phyloP scores from a whole-genome alignment of 768 basidiomycete species.

The Kwoniella bestiolae region DNA sequence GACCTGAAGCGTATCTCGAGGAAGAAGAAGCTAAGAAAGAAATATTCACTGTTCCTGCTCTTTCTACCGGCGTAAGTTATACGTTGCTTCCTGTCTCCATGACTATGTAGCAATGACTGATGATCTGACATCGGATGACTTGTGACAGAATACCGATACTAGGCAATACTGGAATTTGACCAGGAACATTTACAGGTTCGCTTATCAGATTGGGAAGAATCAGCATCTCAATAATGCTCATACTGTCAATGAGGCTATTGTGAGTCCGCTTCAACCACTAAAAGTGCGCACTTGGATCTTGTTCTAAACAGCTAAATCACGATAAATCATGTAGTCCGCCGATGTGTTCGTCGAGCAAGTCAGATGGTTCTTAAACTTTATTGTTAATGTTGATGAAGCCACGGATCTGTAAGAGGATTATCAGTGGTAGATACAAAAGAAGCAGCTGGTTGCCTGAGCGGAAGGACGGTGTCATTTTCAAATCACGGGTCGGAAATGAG shows the following conservation, averaged over 20 bases:
- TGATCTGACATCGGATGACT: no score
- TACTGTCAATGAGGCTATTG: constrained; percentile 56
- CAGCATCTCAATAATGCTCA: constrained; percentile 46
- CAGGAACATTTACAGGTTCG: constrained; percentile 52
- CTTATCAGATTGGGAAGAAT: constrained; percentile 20
- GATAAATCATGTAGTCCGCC: constrained; percentile 20
- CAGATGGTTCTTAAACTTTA: constrained; percentile 47
- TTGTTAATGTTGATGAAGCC: constrained; percentile 46
- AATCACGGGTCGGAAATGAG: no score
- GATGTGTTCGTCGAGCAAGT: constrained; percentile 41
- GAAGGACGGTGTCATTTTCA: no score
- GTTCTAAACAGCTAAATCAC: no score
- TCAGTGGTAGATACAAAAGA: not conserved
- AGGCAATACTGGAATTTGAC: constrained; percentile 54
- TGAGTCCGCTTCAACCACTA: constrained; percentile 11
- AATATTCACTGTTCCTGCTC: constrained; percentile 26
- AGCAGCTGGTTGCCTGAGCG: no score
- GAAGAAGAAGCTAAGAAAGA: constrained; percentile 29
- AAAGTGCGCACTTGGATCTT: no score
- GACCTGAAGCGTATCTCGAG: constrained; percentile 25
- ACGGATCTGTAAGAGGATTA: constrained; percentile 23
- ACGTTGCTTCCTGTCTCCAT: not conserved
- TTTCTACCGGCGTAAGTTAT: constrained; percentile 26
- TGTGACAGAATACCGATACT: constrained; percentile 46
- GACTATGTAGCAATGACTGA: no score